Evolutionary conservation across 2,329 filamentous ascomycete species (phyloP).

Genomic region (Juglanconis juglandina): DNA sequence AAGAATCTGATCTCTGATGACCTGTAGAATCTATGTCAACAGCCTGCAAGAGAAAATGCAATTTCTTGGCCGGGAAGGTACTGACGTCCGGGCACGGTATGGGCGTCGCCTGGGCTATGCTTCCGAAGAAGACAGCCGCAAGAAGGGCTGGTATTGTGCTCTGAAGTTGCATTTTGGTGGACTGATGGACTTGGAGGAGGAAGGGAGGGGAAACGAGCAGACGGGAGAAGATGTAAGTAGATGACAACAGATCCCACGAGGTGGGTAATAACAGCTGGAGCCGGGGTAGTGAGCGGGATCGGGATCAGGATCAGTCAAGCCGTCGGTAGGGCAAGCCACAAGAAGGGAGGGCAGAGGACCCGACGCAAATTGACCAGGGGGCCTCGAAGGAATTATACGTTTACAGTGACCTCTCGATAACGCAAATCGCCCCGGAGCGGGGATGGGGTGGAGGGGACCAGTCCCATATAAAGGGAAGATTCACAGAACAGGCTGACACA

Average conservation of each 20-base stretch:
- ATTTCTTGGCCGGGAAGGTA: not conserved
- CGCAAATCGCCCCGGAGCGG: too few relatives aligned
- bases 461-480: not conserved
- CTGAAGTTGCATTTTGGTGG: slow-evolving; percentile 10
- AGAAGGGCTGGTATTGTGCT: slow-evolving; percentile 6
- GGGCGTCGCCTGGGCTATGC: slow-evolving; percentile 12
- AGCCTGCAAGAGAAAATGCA: too few relatives aligned
- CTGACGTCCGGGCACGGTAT: slow-evolving; percentile 18
- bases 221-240: not conserved
- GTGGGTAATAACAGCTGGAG: not conserved
- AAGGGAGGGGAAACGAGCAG: not conserved
- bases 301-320: not conserved
- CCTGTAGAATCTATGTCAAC: not conserved
- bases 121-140: slow-evolving; percentile 13
- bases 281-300: not conserved
- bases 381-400: not conserved
- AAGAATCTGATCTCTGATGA: slow-evolving; percentile 15
- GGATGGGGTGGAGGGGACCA: not conserved
- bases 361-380: not conserved
- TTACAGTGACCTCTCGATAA: not conserved
- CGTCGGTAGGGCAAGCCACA: not conserved
- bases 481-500: not conserved
- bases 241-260: not conserved
- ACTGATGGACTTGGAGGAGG: not conserved
- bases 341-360: not conserved